A percentile compares a stretch with the other conserved stretches of the same genome.
Evolutionary conservation across 495 filamentous ascomycete genomes (phyloP).

Genomic region (Elaphomyces granulatus): DNA sequence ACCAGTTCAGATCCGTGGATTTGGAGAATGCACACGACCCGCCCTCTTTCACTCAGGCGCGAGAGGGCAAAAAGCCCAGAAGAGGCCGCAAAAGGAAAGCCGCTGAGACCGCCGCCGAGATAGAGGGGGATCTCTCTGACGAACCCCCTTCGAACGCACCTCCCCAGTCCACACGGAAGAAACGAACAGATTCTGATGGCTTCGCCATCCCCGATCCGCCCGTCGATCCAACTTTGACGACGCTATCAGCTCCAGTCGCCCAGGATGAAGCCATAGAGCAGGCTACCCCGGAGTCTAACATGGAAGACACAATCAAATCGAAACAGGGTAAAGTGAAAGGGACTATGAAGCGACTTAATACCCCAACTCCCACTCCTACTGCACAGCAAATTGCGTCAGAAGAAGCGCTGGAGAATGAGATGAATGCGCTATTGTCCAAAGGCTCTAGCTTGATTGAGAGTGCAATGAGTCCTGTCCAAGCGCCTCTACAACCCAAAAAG

Average conservation of each 20-base stretch:
- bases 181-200: conserved; percentile 32
- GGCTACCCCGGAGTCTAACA: not conserved
- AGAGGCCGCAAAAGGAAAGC: conserved; percentile 24
- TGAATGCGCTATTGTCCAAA: conserved; percentile 24
- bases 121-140: conserved; percentile 21
- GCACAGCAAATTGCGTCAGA: conserved; percentile 30
- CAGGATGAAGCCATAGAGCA: too few relatives aligned
- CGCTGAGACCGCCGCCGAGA: conserved; percentile 34
- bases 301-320: conserved; percentile 4
- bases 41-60: conserved; percentile 60
- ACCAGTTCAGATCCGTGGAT: conserved; percentile 65
- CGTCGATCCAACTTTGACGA: conserved; percentile 30
- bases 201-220: conserved; percentile 35
- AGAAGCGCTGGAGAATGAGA: conserved; percentile 30
- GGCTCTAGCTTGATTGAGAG: conserved; percentile 28
- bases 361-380: conserved; percentile 18
- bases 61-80: conserved; percentile 29
- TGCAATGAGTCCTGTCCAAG: conserved; percentile 1
- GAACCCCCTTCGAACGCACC: conserved; percentile 3
- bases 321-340: conserved; percentile 20
- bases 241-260: not conserved
- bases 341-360: conserved; percentile 16
- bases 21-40: conserved; percentile 59
- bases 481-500: conserved; percentile 8
- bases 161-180: conserved; percentile 12